These are phyloP conservation scores for Hawksworthiomyces lignivorus DNA, from an alignment of 2,329 filamentous ascomycete genomes.

Conservation along the genomic window DNA sequence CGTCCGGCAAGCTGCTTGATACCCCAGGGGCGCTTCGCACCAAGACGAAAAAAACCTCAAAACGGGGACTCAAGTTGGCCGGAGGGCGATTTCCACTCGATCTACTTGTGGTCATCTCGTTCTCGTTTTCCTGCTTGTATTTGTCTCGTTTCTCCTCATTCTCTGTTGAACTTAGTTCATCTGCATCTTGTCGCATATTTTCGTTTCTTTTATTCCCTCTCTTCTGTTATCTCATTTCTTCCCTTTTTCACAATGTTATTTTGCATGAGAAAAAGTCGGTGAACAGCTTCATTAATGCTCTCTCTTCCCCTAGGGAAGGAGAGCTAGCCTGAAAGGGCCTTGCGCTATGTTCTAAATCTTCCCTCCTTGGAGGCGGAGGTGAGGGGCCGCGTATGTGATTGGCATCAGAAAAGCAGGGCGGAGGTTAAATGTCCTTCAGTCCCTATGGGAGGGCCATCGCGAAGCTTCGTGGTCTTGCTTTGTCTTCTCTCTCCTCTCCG, in stretches of 20 bases:
- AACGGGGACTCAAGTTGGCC: no score
- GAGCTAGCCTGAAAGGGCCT: constrained; percentile 17
- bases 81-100: no score
- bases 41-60: no score
- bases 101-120: neutral
- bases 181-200: neutral
- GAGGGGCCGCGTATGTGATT: constrained; percentile 15
- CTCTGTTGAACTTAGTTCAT: neutral
- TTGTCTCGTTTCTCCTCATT: neutral
- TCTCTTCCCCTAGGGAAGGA: neutral
- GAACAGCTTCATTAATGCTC: constrained; percentile 17
- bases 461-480: constrained; percentile 17
- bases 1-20: no score
- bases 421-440: neutral
- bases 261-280: constrained; percentile 20
- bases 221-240: neutral
- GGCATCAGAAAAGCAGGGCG: constrained; percentile 19
- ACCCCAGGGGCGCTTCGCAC: no score
- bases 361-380: neutral
- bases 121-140: neutral
- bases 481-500: neutral
- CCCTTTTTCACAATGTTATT: constrained; percentile 2
- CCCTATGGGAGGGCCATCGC: constrained; percentile 19
- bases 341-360: constrained; percentile 12
- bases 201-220: neutral